A percentile compares a stretch with the other conserved stretches of the same genome.
Evolutionary conservation across 805 yeast genomes (phyloP).

Genomic region (Cyberlindnera mississippiensis): DNA sequence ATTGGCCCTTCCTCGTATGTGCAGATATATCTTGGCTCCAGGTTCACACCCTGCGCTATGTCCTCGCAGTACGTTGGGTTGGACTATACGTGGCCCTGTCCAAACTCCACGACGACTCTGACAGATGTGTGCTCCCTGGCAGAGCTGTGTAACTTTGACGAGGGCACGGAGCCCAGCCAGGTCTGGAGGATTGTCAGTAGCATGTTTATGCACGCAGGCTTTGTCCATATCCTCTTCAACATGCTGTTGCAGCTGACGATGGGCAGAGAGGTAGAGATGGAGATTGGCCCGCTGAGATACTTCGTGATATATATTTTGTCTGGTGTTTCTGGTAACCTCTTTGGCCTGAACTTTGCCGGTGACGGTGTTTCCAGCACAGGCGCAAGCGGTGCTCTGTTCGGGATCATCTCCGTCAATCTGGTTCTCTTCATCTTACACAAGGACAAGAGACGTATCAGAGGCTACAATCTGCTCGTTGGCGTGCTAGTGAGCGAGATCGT

Average conservation of each 20-base stretch:
- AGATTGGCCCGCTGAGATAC: constrained; percentile 52
- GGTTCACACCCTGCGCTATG: constrained; percentile 67
- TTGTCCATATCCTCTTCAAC: constrained; percentile 63
- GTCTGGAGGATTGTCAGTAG: constrained; percentile 71
- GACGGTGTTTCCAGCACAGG: constrained; percentile 65
- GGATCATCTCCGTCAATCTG: constrained; percentile 60
- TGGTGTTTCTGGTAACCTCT: constrained; percentile 63
- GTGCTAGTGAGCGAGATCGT: constrained; percentile 54
- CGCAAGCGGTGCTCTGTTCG: constrained; percentile 69
- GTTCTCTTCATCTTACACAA: constrained; percentile 47
- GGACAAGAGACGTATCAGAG: constrained; percentile 44
- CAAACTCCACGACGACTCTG: constrained; percentile 53
- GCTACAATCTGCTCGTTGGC: constrained; percentile 42
- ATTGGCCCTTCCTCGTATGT: constrained; percentile 69
- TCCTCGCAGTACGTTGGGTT: constrained; percentile 49
- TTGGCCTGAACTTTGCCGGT: constrained; percentile 69
- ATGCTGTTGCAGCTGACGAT: constrained; percentile 55
- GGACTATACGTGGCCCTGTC: constrained; percentile 53
- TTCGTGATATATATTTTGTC: constrained; percentile 52
- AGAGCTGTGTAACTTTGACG: constrained; percentile 58
- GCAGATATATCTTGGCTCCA: constrained; percentile 64
- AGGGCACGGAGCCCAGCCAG: constrained; percentile 48
- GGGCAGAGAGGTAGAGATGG: constrained; percentile 56
- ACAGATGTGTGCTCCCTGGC: constrained; percentile 54
- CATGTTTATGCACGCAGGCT: constrained; percentile 70